A percentile compares a stretch with the other conserved stretches of the same genome.
phyloP scores from a whole-genome alignment of 345 rosid species.

The Hypericum androsaemum region DNA sequence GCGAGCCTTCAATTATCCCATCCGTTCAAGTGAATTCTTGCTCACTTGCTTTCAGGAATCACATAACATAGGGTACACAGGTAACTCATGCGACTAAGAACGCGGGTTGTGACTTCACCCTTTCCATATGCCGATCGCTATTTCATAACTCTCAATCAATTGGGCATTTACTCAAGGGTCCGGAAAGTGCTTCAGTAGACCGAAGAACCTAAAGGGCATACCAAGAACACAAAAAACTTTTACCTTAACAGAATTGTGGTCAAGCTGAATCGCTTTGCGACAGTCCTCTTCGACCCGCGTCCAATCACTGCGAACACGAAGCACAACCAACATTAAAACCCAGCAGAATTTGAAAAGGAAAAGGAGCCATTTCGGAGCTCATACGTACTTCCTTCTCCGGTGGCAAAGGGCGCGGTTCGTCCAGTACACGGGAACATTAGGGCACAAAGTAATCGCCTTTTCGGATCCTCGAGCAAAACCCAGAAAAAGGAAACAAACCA shows the following conservation, averaged over 20 bases:
- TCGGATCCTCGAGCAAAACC: neutral
- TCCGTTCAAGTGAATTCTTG: too few relatives aligned
- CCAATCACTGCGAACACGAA: constrained; percentile 53
- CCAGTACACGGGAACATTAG: constrained; percentile 74
- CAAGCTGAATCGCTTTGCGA: constrained; percentile 60
- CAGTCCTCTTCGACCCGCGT: constrained; percentile 70
- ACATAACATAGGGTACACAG: too few relatives aligned
- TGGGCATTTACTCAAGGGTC: neutral
- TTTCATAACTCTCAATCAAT: neutral
- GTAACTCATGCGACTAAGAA: too few relatives aligned
- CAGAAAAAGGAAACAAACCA: neutral
- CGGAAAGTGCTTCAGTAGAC: neutral
- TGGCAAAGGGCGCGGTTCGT: constrained; percentile 93
- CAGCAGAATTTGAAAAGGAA: neutral
- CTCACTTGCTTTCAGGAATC: too few relatives aligned
- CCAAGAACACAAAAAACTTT: neutral
- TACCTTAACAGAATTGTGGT: constrained; percentile 63
- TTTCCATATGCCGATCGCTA: too few relatives aligned
- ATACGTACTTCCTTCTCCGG: constrained; percentile 71
- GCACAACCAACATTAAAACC: too few relatives aligned
- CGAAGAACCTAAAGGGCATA: too few relatives aligned
- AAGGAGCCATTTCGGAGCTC: constrained; percentile 5
- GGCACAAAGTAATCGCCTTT: constrained; percentile 82
- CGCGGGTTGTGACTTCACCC: too few relatives aligned
- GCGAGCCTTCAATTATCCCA: too few relatives aligned